Evolutionary conservation across 192 early-diverging fungal genomes (phyloP).

Genomic region (Entrophospora sp.): DNA sequence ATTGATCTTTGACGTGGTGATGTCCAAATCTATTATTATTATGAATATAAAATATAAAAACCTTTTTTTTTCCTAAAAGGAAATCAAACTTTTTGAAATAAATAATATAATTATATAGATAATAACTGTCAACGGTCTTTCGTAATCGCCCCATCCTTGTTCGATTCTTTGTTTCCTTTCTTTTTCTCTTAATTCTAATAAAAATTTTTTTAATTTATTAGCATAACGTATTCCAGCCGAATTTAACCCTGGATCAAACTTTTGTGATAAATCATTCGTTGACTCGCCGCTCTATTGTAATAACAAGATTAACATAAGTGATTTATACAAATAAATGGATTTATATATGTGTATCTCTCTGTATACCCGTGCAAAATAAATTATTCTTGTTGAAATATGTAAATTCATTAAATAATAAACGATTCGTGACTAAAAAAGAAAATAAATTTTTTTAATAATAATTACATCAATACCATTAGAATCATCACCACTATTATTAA

Average conservation of each 20-base stretch:
- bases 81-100: no score
- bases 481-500: not conserved
- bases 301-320: no score
- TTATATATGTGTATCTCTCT: no score
- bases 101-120: not conserved
- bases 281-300: conserved; percentile 56
- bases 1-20: conserved; percentile 57
- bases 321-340: no score
- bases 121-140: conserved; percentile 23
- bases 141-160: conserved; percentile 23
- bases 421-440: conserved; percentile 38
- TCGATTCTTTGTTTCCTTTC: conserved; percentile 32
- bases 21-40: conserved; percentile 72
- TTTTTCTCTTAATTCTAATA: conserved; percentile 39
- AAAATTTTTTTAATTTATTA: conserved; percentile 50
- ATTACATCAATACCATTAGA: not conserved
- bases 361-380: conserved; percentile 55
- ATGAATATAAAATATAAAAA: no score
- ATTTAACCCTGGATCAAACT: conserved; percentile 60
- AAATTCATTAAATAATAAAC: conserved; percentile 66
- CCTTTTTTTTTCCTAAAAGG: no score
- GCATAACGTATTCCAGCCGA: conserved; percentile 55
- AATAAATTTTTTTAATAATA: not conserved
- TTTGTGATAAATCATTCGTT: conserved; percentile 56
- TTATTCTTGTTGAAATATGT: conserved; percentile 54